Evolutionary conservation across 2,329 filamentous ascomycete genomes (phyloP), one percentile per base, ranked within the genome.

Genomic region (Alternaria solani): DNA sequence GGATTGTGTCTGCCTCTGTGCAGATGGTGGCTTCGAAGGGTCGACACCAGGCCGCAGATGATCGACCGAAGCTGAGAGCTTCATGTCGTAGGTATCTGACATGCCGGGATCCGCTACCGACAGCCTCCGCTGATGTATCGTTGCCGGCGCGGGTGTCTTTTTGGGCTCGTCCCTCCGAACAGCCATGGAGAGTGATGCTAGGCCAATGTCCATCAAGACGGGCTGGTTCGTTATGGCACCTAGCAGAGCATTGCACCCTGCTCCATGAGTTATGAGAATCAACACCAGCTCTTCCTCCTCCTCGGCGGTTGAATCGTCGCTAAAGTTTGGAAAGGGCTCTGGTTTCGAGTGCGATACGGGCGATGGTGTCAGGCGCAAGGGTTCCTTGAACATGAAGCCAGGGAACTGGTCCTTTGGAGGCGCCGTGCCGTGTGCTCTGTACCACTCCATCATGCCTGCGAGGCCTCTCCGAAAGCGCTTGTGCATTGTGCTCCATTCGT

Each of bases 401-500:
- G 66, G 66, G 26, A 75, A 66, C 20, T 66, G 64, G 2, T 78
- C 72, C 32, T 74, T 69, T 0, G 79, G 78, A 32, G 74, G 72
- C 54, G 73, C 58, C 2, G 66, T 78, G 2, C 81, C 64, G 77
- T 88, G 70, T 75, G 84, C 80, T 55, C 81, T 80, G 75, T 99
- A 99, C 92, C 93, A 98, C 60, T 90, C 86, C 12, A 97, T 83
- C 81, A 97, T 86, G 44, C 88, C 87, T 66, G 91, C 89, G 39
- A 97, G 79, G 1, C 94, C 94, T 62, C 84, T 87, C 38, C 93
- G 87, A 72, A 98, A 97, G 23, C 95, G 87, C 74, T 89, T 90
- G 79, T 99, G 95, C 95, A 99, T 98, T 4, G 88, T 85, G 30
- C 92, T 91, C 95, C 95, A 99, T 79, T 98, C 95, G 78, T 99